Percentiles rank a stretch among this genome's conserved stretches.
Conservation (phyloP, 805 yeast genomes). For the Saccharomycopsis olivae region DNA sequence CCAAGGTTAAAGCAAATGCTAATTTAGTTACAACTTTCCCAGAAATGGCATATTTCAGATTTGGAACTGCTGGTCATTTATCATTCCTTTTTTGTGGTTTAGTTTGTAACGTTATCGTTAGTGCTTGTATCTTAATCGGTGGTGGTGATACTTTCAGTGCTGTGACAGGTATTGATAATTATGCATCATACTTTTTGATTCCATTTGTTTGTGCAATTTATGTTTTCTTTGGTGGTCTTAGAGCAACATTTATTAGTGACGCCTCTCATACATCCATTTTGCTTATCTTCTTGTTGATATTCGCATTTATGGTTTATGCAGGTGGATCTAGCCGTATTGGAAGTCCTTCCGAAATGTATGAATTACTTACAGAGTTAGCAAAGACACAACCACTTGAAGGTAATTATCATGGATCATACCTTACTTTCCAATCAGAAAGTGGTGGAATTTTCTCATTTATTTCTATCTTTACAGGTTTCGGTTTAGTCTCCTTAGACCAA, state of each 20-base stretch:
- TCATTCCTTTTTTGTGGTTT: slow-evolving; percentile 30
- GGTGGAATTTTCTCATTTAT: slow-evolving; percentile 25
- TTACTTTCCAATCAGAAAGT: slow-evolving; percentile 28
- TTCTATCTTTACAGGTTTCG: slow-evolving; percentile 27
- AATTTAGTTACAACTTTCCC: slow-evolving; percentile 31
- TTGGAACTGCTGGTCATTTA: slow-evolving; percentile 31
- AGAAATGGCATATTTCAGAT: slow-evolving; percentile 31
- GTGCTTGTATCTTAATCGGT: slow-evolving; percentile 33
- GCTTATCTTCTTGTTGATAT: slow-evolving; percentile 28
- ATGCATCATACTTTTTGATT: slow-evolving; percentile 36
- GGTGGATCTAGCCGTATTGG: slow-evolving; percentile 29
- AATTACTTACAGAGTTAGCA: slow-evolving; percentile 29
- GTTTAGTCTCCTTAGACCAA: slow-evolving; percentile 30
- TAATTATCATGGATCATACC: slow-evolving; percentile 27
- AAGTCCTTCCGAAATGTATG: slow-evolving; percentile 35
- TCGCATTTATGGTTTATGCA: slow-evolving; percentile 28
- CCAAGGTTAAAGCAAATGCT: slow-evolving; percentile 29
- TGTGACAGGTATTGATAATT: slow-evolving; percentile 34
- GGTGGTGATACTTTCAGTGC: slow-evolving; percentile 34
- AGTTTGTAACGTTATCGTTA: slow-evolving; percentile 30
- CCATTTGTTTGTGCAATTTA: slow-evolving; percentile 41
- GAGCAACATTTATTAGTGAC: slow-evolving; percentile 43
- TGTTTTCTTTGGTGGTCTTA: slow-evolving; percentile 41
- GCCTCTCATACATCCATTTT: slow-evolving; percentile 39
- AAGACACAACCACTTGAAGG: slow-evolving; percentile 25